A percentile compares a stretch with the other conserved stretches of the same genome.
phyloP scores from a whole-genome alignment of 1,139 yeast species.

The Eremothecium gossypii region DNA sequence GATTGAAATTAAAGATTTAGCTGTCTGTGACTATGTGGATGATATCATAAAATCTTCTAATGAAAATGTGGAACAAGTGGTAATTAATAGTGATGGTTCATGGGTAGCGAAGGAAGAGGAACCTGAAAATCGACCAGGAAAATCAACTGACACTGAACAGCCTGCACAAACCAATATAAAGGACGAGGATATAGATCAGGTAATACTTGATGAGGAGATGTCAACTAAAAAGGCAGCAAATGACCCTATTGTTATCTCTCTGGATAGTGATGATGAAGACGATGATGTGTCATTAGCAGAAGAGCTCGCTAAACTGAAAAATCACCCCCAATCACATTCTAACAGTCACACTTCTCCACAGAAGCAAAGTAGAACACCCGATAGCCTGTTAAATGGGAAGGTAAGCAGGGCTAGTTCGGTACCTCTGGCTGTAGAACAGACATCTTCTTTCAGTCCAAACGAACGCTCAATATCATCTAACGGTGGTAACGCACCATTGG shows the following conservation, averaged over 20 bases:
- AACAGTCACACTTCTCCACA: no score
- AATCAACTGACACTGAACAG: constrained; percentile 5
- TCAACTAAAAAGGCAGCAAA: constrained; percentile 3
- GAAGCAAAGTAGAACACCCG: no score
- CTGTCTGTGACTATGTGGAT: constrained; percentile 50
- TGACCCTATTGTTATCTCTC: constrained; percentile 25
- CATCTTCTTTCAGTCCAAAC: no score
- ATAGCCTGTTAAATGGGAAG: no score
- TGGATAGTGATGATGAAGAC: constrained; percentile 29
- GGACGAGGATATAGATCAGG: constrained; percentile 4
- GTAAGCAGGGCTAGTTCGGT: no score
- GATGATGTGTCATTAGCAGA: constrained; percentile 2
- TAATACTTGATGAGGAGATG: constrained; percentile 2
- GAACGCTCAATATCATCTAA: no score
- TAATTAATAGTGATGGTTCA: constrained; percentile 46
- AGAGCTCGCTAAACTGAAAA: no score
- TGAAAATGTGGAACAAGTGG: constrained; percentile 45
- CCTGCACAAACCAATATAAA: constrained; percentile 6
- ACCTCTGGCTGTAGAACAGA: no score
- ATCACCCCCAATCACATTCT: no score
- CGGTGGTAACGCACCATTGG: no score
- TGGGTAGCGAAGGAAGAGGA: constrained; percentile 41
- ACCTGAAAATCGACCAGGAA: constrained; percentile 2
- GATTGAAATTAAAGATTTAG: constrained; percentile 42
- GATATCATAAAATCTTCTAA: constrained; percentile 40